These are phyloP conservation scores for Iris pallida DNA, from an alignment of 116 monocot genomes.

Conservation along the genomic window DNA sequence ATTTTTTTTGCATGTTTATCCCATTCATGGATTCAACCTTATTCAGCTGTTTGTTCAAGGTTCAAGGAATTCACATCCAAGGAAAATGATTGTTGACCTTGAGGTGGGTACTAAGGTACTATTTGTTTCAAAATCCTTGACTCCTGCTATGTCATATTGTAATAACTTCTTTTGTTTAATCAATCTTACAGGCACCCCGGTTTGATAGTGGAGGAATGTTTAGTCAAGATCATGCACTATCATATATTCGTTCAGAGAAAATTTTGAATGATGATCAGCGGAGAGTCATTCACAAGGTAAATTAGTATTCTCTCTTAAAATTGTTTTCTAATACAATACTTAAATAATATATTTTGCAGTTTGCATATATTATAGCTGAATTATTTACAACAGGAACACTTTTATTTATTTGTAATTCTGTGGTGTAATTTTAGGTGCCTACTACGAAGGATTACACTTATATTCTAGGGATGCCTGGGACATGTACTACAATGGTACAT, in stretches of 20 bases:
- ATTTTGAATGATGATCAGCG: conserved; percentile 81
- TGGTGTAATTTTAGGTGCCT: conserved; percentile 55
- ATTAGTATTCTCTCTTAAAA: background rate
- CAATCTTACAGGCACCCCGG: conserved; percentile 55
- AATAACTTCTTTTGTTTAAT: conserved; percentile 13
- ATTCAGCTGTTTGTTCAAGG: conserved; percentile 64
- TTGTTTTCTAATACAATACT: background rate
- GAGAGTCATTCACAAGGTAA: conserved; percentile 79
- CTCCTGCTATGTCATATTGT: background rate
- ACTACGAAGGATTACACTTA: conserved; percentile 91
- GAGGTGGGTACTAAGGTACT: conserved; percentile 46
- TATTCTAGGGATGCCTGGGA: conserved; percentile 97
- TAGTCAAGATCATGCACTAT: conserved; percentile 90
- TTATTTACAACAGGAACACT: background rate
- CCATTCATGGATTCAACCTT: conserved; percentile 67
- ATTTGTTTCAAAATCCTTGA: background rate
- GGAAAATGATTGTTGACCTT: conserved; percentile 85
- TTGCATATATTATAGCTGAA: background rate
- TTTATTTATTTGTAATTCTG: background rate
- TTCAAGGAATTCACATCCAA: conserved; percentile 42
- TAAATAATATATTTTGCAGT: background rate
- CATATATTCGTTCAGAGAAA: conserved; percentile 63
- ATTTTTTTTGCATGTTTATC: conserved; percentile 11
- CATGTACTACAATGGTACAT: conserved; percentile 96
- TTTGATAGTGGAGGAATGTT: conserved; percentile 79